These are phyloP conservation scores for Yueomyces sp. DNA, from an alignment of 1,139 yeast genomes.

Conservation along the genomic window DNA sequence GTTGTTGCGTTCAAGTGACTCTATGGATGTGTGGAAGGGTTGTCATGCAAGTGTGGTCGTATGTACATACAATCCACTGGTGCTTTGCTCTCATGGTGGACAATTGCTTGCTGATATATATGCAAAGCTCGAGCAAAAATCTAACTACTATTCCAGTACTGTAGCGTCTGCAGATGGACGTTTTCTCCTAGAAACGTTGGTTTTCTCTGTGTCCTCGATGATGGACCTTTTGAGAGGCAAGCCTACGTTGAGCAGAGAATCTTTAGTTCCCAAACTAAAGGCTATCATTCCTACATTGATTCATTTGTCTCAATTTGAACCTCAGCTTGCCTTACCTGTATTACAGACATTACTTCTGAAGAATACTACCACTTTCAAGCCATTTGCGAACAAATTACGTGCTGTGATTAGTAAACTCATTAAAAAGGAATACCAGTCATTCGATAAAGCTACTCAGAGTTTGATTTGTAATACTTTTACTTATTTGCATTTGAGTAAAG, in stretches of 20 bases:
- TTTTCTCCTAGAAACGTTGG: conserved; percentile 34
- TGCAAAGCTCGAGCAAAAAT: conserved; percentile 35
- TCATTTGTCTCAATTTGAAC: conserved; percentile 23
- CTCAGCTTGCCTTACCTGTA: conserved; percentile 34
- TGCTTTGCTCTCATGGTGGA: conserved; percentile 47
- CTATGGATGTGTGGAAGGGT: conserved; percentile 50
- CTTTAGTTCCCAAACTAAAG: conserved; percentile 69
- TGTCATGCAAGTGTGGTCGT: conserved; percentile 41
- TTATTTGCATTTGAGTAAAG: conserved; percentile 47
- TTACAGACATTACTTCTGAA: conserved; percentile 37
- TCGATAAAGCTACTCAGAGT: conserved; percentile 30
- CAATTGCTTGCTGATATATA: conserved; percentile 40
- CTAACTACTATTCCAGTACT: conserved; percentile 16
- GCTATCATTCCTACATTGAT: conserved; percentile 45
- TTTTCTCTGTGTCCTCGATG: conserved; percentile 36
- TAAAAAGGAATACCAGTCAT: conserved; percentile 25
- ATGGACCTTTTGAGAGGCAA: conserved; percentile 59
- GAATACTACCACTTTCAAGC: conserved; percentile 75
- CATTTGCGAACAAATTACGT: conserved; percentile 54
- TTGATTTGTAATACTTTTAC: conserved; percentile 43
- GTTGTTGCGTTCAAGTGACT: conserved; percentile 37
- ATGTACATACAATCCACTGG: conserved; percentile 35
- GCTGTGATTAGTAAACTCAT: conserved; percentile 30
- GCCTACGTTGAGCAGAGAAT: conserved; percentile 73
- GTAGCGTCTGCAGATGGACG: conserved; percentile 20